Conservation (phyloP, 768 basidiomycete species). For the Rhizopogon rudus region DNA sequence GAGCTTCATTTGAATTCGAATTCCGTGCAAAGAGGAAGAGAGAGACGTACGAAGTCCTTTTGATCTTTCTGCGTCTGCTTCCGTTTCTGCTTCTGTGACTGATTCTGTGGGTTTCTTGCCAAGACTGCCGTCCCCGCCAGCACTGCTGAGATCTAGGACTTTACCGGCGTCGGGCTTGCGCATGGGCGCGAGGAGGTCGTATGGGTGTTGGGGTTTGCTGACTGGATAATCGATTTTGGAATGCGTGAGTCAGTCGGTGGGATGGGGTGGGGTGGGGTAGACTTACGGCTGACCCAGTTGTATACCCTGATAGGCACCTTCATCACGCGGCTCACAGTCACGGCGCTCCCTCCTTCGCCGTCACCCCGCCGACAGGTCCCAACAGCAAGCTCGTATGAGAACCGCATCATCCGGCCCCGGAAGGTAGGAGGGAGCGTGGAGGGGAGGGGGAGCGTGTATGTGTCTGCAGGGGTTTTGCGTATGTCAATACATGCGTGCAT, state of each 20-base stretch:
- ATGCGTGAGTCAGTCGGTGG: constrained; percentile 3
- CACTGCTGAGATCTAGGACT: background rate
- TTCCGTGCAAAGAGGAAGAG: background rate
- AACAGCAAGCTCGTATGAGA: constrained; percentile 88
- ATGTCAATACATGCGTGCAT: background rate
- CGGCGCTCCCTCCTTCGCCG: constrained; percentile 30
- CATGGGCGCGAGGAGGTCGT: constrained; percentile 84
- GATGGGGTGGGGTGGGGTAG: background rate
- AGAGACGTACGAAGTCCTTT: constrained; percentile 12
- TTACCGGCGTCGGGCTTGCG: constrained; percentile 19
- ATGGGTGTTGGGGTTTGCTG: constrained; percentile 53
- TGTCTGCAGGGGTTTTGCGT: constrained; percentile 44
- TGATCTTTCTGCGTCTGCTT: background rate
- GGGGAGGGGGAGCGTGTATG: constrained; percentile 74
- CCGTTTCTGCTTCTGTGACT: no score
- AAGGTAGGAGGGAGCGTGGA: constrained; percentile 86
- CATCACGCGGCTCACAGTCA: constrained; percentile 71
- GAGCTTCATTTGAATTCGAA: background rate
- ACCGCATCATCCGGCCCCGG: constrained; percentile 74
- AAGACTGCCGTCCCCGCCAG: background rate
- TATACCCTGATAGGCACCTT: constrained; percentile 90
- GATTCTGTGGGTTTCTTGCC: background rate
- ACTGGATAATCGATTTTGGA: constrained; percentile 28
- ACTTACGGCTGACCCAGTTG: constrained; percentile 76
- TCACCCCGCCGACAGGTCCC: constrained; percentile 71